phyloP scores from a whole-genome alignment of 1,284 basidiomycete species.

The Cutaneotrichosporon arboriforme region DNA sequence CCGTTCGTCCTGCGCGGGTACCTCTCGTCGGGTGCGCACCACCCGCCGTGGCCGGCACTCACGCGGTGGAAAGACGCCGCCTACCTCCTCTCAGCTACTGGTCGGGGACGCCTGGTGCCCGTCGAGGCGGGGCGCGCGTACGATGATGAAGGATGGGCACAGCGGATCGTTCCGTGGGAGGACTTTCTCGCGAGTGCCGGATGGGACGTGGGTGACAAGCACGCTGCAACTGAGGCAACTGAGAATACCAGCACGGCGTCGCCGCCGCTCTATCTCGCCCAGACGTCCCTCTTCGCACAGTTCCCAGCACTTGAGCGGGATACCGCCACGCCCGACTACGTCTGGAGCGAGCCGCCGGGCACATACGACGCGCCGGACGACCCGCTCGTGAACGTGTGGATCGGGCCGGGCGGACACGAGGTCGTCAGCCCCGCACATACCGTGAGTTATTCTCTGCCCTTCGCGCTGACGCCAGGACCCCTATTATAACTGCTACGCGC shows the following conservation, averaged over 20 bases:
- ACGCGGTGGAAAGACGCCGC: conserved; percentile 60
- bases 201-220: conserved; percentile 35
- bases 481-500: conserved; percentile 86
- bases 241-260: neutral
- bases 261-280: conserved; percentile 72
- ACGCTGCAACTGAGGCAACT: neutral
- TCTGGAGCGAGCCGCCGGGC: conserved; percentile 55
- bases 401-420: conserved; percentile 63
- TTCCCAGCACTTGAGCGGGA: conserved; percentile 73
- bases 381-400: conserved; percentile 76
- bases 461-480: conserved; percentile 65
- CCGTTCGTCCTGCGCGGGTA: conserved; percentile 72
- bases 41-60: conserved; percentile 54
- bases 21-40: conserved; percentile 60
- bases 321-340: conserved; percentile 77
- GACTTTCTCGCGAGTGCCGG: conserved; percentile 61
- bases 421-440: conserved; percentile 78
- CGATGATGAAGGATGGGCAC: conserved; percentile 72
- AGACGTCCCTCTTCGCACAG: conserved; percentile 78
- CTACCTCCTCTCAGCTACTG: conserved; percentile 65
- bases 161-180: conserved; percentile 71
- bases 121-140: conserved; percentile 87
- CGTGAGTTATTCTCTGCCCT: conserved; percentile 52
- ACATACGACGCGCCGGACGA: conserved; percentile 60
- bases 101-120: conserved; percentile 76